Base-by-base conservation (phyloP, 352 stramenopile genomes). In the Phytophthora nicotianae region DNA sequence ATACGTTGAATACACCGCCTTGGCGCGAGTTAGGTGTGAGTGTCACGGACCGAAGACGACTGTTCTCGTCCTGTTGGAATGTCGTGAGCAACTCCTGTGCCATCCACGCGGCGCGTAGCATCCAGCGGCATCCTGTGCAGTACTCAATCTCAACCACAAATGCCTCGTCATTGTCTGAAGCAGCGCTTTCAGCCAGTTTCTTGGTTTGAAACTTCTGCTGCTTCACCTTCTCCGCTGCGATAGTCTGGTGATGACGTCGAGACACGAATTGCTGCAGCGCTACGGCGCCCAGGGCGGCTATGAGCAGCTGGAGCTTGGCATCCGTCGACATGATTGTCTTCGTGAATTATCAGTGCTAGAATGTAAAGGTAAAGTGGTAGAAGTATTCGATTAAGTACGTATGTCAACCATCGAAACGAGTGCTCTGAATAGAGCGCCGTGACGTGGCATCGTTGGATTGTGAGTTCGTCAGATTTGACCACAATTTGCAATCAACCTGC, bases 11-110 rank as follows among this genome's bases (percentile, higher is more conserved):
- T 10, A 90, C 71, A 21, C 81, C 81, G 26, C 81, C 83, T 50
- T 86, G 70, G 5, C 56, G 65, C 35, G 78, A 52, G 45, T 90
- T 90, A 29, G 83, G 81, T 26, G 75, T 88, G 50, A 91, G 75
- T 61, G 75, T 84, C 40, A 91, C 77, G 5, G 81, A 84, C 24
- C 68, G 75, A 48, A 91, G 67, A 0, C 52, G 65, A 19, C 73
- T 83, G 29, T 56, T 47, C 3, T 68, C 57, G 56, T 97, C 89
- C 47, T 78, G 65, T 64, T 96, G 75, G 81, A 98, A 98, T 17
- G 92, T 98, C 32, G 81, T 96, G 27, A 98, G 77, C 27, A 98
- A 73, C 72, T 98, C 94, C 60, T 97, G 89, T 20, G 82, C 90
- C 63, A 97, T 85, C 78, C 90, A 98, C 42, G 79, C 85, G 9